phyloP scores from a whole-genome alignment of 140 eudicot genomes.

The Anethum foeniculum region DNA sequence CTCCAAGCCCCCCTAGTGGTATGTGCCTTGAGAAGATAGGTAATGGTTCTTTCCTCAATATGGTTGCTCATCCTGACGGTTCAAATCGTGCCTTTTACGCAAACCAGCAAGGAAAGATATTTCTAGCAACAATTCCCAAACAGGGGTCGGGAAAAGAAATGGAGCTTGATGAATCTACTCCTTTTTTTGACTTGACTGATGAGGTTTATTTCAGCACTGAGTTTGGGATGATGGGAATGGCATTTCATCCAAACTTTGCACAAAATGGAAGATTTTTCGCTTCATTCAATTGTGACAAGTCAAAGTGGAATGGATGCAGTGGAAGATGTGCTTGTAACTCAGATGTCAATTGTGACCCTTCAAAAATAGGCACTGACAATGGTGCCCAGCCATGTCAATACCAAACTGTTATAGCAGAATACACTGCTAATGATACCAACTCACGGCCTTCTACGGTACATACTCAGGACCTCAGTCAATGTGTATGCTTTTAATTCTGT shows the following conservation, averaged over 20 bases:
- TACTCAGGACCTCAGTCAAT: neutral
- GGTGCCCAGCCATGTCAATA: conserved; percentile 73
- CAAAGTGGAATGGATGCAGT: conserved; percentile 44
- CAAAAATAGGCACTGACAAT: conserved; percentile 36
- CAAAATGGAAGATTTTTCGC: conserved; percentile 81
- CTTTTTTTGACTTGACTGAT: conserved; percentile 70
- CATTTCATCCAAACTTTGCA: conserved; percentile 71
- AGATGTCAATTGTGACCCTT: conserved; percentile 78
- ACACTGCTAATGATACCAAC: conserved; percentile 48
- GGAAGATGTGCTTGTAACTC: conserved; percentile 91
- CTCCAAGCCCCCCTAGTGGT: conserved; percentile 42
- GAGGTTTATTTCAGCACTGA: conserved; percentile 56
- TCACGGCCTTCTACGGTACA: conserved; percentile 52
- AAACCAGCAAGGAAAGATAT: conserved; percentile 68
- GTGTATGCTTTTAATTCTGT: neutral
- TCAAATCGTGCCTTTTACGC: conserved; percentile 72
- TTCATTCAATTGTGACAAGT: conserved; percentile 72
- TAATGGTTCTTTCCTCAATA: conserved; percentile 56
- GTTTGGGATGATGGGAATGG: conserved; percentile 77
- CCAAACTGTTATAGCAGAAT: conserved; percentile 75
- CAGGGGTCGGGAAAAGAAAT: conserved; percentile 53
- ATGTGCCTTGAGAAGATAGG: conserved; percentile 79
- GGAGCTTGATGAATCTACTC: conserved; percentile 51
- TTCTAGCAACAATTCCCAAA: conserved; percentile 63
- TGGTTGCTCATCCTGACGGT: conserved; percentile 80